Evolutionary conservation across 345 rosid species (phyloP).

Genomic region (Conringia planisiliqua): DNA sequence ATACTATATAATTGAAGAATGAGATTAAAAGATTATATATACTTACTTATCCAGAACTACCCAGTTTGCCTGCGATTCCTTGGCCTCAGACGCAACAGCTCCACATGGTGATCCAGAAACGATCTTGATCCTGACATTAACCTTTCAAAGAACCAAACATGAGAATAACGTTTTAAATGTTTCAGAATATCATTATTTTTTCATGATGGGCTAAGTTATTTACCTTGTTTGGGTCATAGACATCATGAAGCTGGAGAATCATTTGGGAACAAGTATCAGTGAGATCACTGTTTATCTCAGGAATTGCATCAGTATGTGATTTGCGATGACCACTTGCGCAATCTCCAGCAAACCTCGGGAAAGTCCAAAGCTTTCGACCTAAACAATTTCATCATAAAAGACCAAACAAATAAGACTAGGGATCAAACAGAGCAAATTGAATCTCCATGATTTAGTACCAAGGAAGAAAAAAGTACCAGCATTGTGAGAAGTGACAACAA

Average conservation of each 20-base stretch:
- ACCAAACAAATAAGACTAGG: neutral
- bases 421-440: neutral
- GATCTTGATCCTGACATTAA: conserved; percentile 87
- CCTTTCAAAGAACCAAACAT: conserved; percentile 35
- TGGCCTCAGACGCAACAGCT: conserved; percentile 84
- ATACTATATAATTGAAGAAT: neutral
- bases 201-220: neutral
- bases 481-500: conserved; percentile 72
- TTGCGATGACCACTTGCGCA: conserved; percentile 79
- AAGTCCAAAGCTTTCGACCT: conserved; percentile 88
- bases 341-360: conserved; percentile 92
- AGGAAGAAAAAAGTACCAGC: conserved; percentile 46
- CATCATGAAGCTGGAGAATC: conserved; percentile 97
- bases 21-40: neutral
- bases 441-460: neutral
- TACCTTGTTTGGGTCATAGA: conserved; percentile 94
- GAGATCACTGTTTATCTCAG: conserved; percentile 71
- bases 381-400: neutral
- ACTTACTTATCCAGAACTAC: conserved; percentile 92
- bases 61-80: conserved; percentile 74
- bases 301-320: conserved; percentile 55
- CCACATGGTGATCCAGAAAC: conserved; percentile 90
- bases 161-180: neutral
- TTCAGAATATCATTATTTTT: neutral
- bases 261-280: conserved; percentile 95